Percentiles rank a stretch among this genome's conserved stretches.
phyloP scores from a whole-genome alignment of 2,329 filamentous ascomycete genomes.

The Eutypella sp. region DNA sequence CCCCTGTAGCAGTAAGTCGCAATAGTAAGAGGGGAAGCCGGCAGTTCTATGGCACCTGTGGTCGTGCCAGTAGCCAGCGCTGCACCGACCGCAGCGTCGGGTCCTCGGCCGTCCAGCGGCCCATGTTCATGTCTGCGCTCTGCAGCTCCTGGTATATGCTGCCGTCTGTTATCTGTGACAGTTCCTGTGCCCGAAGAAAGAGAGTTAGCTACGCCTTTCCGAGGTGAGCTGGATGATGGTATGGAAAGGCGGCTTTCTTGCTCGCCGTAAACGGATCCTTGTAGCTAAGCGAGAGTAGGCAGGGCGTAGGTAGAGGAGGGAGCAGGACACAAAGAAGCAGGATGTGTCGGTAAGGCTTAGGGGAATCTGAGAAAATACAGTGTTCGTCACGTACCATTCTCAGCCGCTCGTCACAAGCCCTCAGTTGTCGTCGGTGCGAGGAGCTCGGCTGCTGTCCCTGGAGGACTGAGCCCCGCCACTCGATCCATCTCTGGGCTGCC shows the following conservation, averaged over 20 bases:
- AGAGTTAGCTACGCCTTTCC: too few relatives aligned
- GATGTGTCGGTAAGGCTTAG: not conserved
- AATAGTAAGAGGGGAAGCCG: not conserved
- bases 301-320: not conserved
- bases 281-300: slow-evolving; percentile 2
- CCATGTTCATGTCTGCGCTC: slow-evolving; percentile 46
- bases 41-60: slow-evolving; percentile 20
- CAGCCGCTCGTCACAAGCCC: slow-evolving; percentile 52
- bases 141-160: slow-evolving; percentile 52
- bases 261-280: not conserved
- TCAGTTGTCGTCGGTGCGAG: slow-evolving; percentile 43
- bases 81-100: slow-evolving; percentile 52
- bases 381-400: slow-evolving; percentile 53
- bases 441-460: slow-evolving; percentile 45
- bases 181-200: slow-evolving; percentile 42
- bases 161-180: slow-evolving; percentile 55
- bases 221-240: too few relatives aligned
- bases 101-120: slow-evolving; percentile 60
- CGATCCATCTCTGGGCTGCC: slow-evolving; percentile 56
- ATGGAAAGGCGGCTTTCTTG: too few relatives aligned
- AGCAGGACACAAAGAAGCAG: too few relatives aligned
- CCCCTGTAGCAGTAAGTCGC: too few relatives aligned
- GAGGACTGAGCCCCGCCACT: slow-evolving; percentile 48
- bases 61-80: slow-evolving; percentile 51
- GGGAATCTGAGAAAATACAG: too few relatives aligned